These are phyloP conservation scores for Trichosporon coremiiforme DNA, from an alignment of 1,284 basidiomycete species.

Conservation along the genomic window DNA sequence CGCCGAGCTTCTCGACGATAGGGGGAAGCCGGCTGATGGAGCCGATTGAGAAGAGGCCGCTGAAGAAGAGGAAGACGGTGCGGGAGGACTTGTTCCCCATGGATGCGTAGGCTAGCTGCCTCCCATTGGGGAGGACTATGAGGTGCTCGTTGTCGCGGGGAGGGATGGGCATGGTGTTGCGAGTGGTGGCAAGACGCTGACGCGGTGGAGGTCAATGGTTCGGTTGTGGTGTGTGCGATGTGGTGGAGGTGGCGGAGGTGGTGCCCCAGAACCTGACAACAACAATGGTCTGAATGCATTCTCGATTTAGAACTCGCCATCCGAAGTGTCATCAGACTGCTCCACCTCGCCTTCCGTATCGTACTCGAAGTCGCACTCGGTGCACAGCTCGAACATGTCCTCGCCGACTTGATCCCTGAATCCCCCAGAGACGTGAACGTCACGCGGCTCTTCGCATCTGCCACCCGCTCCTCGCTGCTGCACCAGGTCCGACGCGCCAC, in stretches of 20 bases:
- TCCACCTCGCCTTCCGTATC: no score
- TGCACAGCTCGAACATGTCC: no score
- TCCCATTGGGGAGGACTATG: conserved; percentile 7
- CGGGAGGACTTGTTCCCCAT: conserved; percentile 11
- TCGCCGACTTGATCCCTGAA: no score
- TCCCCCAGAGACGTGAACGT: no score
- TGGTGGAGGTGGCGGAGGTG: background rate
- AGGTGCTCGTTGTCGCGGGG: conserved; percentile 21
- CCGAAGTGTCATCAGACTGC: no score
- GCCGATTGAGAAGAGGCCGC: conserved; percentile 21
- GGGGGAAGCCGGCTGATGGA: background rate
- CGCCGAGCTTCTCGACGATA: background rate
- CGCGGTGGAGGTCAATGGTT: background rate
- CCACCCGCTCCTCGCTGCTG: no score
- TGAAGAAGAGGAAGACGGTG: conserved; percentile 24
- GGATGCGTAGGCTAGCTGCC: conserved; percentile 24
- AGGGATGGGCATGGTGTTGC: background rate
- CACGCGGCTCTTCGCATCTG: no score
- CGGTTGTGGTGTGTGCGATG: background rate
- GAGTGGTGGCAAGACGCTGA: background rate
- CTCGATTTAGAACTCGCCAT: no score
- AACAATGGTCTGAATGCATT: no score
- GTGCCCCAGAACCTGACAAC: no score
- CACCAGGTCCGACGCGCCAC: no score
- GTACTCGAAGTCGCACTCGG: no score